These are phyloP conservation scores for Diphasiastrum complanatum DNA, from an alignment of 83 land plant genomes.

Conservation along the genomic window DNA sequence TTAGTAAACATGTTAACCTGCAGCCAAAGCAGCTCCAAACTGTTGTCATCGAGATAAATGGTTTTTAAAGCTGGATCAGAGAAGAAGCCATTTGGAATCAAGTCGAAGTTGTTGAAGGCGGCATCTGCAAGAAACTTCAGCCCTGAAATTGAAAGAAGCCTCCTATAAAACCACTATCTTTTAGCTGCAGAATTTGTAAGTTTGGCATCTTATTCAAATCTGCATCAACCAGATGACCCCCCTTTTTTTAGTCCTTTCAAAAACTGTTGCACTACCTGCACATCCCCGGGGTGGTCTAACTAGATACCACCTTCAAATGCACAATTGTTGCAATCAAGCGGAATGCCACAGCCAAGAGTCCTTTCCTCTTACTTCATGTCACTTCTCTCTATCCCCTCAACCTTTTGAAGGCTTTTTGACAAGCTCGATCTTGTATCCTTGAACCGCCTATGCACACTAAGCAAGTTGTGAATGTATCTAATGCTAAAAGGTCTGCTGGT, in stretches of 20 bases:
- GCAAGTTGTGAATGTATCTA: too few relatives aligned
- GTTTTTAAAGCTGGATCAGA: constrained; percentile 31
- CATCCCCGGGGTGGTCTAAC: constrained; percentile 46
- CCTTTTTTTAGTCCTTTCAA: constrained; percentile 53
- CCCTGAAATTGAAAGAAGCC: constrained; percentile 56
- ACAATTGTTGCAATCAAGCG: too few relatives aligned
- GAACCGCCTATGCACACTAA: too few relatives aligned
- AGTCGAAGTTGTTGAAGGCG: constrained; percentile 48
- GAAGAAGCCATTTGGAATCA: constrained; percentile 73
- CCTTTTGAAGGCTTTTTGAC: too few relatives aligned
- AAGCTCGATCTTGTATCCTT: too few relatives aligned
- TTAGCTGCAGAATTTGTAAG: constrained; percentile 47
- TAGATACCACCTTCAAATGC: constrained; percentile 15
- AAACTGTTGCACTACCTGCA: constrained; percentile 40
- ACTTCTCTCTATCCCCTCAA: too few relatives aligned
- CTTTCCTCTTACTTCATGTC: too few relatives aligned
- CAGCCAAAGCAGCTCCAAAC: constrained; percentile 47
- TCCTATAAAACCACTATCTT: constrained; percentile 54
- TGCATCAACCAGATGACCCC: constrained; percentile 40
- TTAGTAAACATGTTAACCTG: constrained; percentile 56
- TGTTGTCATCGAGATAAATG: constrained; percentile 47
- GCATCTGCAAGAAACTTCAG: constrained; percentile 42
- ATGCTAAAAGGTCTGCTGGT: too few relatives aligned
- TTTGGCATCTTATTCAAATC: constrained; percentile 50
- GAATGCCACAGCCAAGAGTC: too few relatives aligned